Evolutionary conservation across 768 basidiomycete genomes (phyloP).

Genomic region (Pisolithus sp.): DNA sequence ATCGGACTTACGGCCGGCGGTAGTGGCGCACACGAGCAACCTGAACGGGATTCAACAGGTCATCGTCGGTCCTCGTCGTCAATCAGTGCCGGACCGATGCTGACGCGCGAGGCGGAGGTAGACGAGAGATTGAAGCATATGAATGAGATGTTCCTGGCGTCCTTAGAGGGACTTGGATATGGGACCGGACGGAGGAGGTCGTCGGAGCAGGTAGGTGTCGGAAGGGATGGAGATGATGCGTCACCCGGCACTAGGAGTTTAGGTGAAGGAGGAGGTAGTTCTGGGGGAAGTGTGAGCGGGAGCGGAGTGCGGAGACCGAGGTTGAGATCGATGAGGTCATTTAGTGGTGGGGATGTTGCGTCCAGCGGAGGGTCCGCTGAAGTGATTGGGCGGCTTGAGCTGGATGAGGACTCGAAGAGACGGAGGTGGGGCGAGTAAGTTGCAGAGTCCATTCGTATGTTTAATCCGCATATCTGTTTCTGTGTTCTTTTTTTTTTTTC

Average conservation of each 20-base stretch:
- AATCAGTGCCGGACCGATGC: conserved; percentile 39
- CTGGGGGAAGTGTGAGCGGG: not conserved
- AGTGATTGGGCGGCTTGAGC: conserved; percentile 33
- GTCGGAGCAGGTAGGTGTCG: conserved; percentile 2
- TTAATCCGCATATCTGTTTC: too few species aligned
- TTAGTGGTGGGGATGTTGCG: conserved; percentile 10
- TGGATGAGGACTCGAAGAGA: conserved; percentile 18
- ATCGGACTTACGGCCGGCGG: not conserved
- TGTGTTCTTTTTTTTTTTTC: too few species aligned
- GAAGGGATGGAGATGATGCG: conserved; percentile 7
- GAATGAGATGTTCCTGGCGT: conserved; percentile 62
- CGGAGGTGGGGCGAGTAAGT: not conserved
- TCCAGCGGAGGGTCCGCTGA: conserved; percentile 29
- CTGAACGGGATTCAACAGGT: not conserved
- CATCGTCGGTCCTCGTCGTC: conserved; percentile 16
- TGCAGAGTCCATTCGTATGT: too few species aligned
- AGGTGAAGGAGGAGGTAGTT: conserved; percentile 1
- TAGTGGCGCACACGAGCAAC: not conserved
- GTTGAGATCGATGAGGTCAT: conserved; percentile 28
- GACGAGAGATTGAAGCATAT: conserved; percentile 58
- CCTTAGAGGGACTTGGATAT: conserved; percentile 52
- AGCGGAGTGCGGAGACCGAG: conserved; percentile 14
- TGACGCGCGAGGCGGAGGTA: conserved; percentile 61
- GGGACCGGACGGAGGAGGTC: conserved; percentile 24
- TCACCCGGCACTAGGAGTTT: conserved; percentile 4